phyloP scores from a whole-genome alignment of 129 eudicot species.

The Lactuca saligna region DNA sequence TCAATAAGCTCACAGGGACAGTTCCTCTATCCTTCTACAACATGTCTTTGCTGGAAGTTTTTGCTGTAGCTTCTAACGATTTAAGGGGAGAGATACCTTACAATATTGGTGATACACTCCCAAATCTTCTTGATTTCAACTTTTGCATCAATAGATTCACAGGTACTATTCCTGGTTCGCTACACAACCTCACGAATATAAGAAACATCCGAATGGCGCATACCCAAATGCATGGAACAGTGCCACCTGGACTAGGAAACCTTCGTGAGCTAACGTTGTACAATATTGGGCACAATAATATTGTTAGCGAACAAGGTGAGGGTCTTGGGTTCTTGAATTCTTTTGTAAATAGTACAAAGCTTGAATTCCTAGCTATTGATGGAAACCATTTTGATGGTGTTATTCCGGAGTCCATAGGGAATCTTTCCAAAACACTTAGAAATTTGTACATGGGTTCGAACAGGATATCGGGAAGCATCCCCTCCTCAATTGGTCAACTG shows the following conservation, averaged over 20 bases:
- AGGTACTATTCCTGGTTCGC: slow-evolving; percentile 65
- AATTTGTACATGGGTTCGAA: slow-evolving; percentile 55
- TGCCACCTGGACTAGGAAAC: slow-evolving; percentile 70
- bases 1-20: slow-evolving; percentile 53
- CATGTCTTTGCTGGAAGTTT: slow-evolving; percentile 53
- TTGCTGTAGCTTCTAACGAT: slow-evolving; percentile 60
- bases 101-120: slow-evolving; percentile 48
- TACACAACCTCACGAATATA: slow-evolving; percentile 68
- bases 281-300: slow-evolving; percentile 56
- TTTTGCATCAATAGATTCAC: slow-evolving; percentile 69
- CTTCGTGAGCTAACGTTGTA: slow-evolving; percentile 59
- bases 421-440: slow-evolving; percentile 51
- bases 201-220: slow-evolving; percentile 51
- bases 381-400: slow-evolving; percentile 55
- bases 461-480: slow-evolving; percentile 44
- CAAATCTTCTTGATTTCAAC: slow-evolving; percentile 57
- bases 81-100: slow-evolving; percentile 59
- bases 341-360: slow-evolving; percentile 53
- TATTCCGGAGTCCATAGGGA: slow-evolving; percentile 67
- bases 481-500: slow-evolving; percentile 51
- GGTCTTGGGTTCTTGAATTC: slow-evolving; percentile 52
- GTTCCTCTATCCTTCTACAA: slow-evolving; percentile 69
- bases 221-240: slow-evolving; percentile 51
- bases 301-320: slow-evolving; percentile 35
- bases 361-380: slow-evolving; percentile 60